Evolutionary conservation across 768 basidiomycete species (phyloP).

Genomic region (Dendrothele bispora): DNA sequence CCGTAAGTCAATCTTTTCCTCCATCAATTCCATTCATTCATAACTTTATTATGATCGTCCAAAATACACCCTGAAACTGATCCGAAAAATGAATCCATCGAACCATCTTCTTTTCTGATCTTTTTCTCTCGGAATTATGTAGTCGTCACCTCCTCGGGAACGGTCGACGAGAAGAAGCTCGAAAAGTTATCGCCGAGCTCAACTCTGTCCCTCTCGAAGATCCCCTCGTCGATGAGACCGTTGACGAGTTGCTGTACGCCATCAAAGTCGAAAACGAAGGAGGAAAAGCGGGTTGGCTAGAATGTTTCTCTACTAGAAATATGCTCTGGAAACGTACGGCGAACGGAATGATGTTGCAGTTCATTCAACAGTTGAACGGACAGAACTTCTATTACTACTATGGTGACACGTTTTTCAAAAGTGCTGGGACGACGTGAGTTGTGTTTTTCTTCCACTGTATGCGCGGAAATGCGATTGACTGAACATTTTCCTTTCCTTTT

Average conservation of each 20-base stretch:
- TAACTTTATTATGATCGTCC: too few relatives aligned
- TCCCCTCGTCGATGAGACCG: conserved; percentile 52
- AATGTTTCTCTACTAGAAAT: conserved; percentile 73
- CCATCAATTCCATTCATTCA: neutral
- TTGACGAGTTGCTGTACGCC: conserved; percentile 65
- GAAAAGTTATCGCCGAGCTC: conserved; percentile 60
- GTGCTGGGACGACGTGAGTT: conserved; percentile 60
- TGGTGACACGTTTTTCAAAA: conserved; percentile 79
- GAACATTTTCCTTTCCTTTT: neutral
- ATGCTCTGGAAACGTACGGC: conserved; percentile 70
- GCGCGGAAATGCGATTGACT: too few relatives aligned
- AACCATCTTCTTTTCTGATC: too few relatives aligned
- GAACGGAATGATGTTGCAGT: conserved; percentile 84
- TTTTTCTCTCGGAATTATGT: neutral
- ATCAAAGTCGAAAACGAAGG: conserved; percentile 77
- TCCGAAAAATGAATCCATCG: too few relatives aligned
- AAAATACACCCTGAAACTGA: too few relatives aligned
- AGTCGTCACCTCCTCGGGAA: conserved; percentile 73
- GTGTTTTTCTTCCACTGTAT: too few relatives aligned
- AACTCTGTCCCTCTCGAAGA: conserved; percentile 65
- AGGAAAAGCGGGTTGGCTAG: conserved; percentile 76
- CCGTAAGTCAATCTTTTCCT: conserved; percentile 46
- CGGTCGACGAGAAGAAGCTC: conserved; percentile 53
- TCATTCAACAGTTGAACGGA: conserved; percentile 78
- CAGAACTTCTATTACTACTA: conserved; percentile 86